Evolutionary conservation across 495 filamentous ascomycete genomes (phyloP).

Genomic region (Penicillium psychrofluorescens): DNA sequence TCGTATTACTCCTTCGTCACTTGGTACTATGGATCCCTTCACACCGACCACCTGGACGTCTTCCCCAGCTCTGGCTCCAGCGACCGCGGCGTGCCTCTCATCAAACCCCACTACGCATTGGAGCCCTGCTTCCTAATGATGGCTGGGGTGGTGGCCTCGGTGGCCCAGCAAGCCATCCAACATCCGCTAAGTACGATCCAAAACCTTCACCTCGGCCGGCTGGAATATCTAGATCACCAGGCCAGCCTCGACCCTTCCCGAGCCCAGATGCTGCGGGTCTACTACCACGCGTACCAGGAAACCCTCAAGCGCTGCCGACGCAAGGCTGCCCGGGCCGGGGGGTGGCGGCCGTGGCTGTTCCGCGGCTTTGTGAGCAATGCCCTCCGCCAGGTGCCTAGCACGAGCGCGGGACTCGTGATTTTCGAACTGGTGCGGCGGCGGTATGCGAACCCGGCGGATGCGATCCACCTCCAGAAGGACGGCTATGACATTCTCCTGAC

Average conservation of each 20-base stretch:
- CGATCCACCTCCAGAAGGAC: constrained; percentile 56
- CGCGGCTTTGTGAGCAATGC: constrained; percentile 67
- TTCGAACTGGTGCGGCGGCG: constrained; percentile 81
- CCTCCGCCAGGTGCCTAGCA: constrained; percentile 77
- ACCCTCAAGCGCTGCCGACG: constrained; percentile 63
- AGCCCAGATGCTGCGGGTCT: constrained; percentile 51
- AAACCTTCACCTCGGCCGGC: constrained; percentile 65
- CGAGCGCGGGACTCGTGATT: constrained; percentile 80
- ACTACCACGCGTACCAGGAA: constrained; percentile 68
- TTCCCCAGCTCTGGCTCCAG: constrained; percentile 15
- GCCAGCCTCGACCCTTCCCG: constrained; percentile 40
- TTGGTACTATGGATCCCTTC: constrained; percentile 62
- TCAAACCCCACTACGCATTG: constrained; percentile 77
- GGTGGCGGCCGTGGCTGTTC: constrained; percentile 70
- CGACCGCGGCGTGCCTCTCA: constrained; percentile 40
- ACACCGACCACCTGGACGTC: constrained; percentile 20
- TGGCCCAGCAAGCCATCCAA: constrained; percentile 71
- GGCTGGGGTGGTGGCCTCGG: constrained; percentile 68
- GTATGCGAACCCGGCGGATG: constrained; percentile 62
- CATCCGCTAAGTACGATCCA: constrained; percentile 73
- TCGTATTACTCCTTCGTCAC: constrained; percentile 74
- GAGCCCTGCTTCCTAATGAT: constrained; percentile 76
- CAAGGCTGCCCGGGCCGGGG: constrained; percentile 52
- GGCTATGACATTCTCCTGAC: constrained; percentile 68
- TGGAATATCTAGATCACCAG: constrained; percentile 70